Percentiles rank a stretch among this genome's conserved stretches.
phyloP scores from a whole-genome alignment of 1,139 yeast genomes.

The Saccharomyces hybrid region DNA sequence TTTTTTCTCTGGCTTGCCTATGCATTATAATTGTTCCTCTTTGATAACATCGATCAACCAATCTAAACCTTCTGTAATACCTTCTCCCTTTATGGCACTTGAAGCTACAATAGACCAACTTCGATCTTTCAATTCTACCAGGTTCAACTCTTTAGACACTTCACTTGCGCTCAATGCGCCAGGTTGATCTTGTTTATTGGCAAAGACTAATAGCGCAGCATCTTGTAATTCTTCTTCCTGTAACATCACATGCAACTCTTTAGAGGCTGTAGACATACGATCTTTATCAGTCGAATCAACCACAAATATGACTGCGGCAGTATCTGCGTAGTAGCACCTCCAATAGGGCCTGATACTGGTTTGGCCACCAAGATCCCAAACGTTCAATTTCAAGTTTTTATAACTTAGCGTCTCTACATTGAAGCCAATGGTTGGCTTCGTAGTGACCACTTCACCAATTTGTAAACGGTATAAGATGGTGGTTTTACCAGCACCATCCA shows the following conservation, averaged over 20 bases:
- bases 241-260: conserved; percentile 85
- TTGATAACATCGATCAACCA: conserved; percentile 95
- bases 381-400: conserved; percentile 82
- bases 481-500: conserved; percentile 98
- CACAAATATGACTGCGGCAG: conserved; percentile 93
- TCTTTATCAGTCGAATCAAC: conserved; percentile 96
- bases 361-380: conserved; percentile 93
- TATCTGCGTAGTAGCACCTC: conserved; percentile 94
- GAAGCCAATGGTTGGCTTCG: conserved; percentile 94
- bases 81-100: conserved; percentile 94
- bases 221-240: conserved; percentile 87
- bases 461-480: conserved; percentile 87
- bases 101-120: conserved; percentile 98
- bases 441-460: conserved; percentile 87
- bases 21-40: conserved; percentile 64
- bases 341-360: conserved; percentile 95
- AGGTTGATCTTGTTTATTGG: conserved; percentile 94
- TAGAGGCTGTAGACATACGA: conserved; percentile 77
- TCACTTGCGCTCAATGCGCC: conserved; percentile 94
- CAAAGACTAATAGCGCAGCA: conserved; percentile 86
- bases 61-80: conserved; percentile 89
- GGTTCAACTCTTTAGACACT: conserved; percentile 76
- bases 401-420: conserved; percentile 90
- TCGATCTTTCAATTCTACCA: conserved; percentile 86
- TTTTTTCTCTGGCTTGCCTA: neutral